phyloP scores from a whole-genome alignment of 2,329 filamentous ascomycete species.

The Scedosporium aurantiacum region DNA sequence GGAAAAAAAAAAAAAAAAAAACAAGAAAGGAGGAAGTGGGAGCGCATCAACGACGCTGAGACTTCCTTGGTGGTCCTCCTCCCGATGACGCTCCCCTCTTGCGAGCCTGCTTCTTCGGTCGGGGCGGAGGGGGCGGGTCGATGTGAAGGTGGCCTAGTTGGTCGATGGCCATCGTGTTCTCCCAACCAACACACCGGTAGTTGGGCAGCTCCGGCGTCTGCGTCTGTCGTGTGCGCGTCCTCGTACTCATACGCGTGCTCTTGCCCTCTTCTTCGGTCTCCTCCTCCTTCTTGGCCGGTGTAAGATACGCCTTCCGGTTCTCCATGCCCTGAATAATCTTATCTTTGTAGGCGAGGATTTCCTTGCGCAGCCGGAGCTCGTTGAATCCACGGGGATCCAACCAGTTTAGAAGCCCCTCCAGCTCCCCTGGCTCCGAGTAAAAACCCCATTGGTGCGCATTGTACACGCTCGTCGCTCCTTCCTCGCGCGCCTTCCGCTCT shows the following conservation, averaged over 20 bases:
- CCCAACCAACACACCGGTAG: constrained; percentile 42
- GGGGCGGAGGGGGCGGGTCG: constrained; percentile 39
- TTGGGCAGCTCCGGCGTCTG: constrained; percentile 23
- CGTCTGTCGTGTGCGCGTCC: constrained; percentile 31
- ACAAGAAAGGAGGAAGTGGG: neutral
- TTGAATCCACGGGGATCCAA: constrained; percentile 78
- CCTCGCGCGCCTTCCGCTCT: constrained; percentile 76
- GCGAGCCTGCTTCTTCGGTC: constrained; percentile 37
- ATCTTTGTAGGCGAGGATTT: constrained; percentile 65
- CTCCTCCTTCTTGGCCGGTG: constrained; percentile 26
- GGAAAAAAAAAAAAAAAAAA: neutral
- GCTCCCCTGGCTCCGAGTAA: constrained; percentile 66
- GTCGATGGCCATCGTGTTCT: constrained; percentile 46
- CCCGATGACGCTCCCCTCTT: constrained; percentile 33
- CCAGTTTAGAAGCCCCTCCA: constrained; percentile 77
- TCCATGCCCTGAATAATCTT: constrained; percentile 72
- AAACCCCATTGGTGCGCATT: constrained; percentile 83
- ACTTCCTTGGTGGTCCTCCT: constrained; percentile 15
- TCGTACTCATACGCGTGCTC: constrained; percentile 32
- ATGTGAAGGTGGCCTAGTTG: constrained; percentile 48
- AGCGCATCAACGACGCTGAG: constrained; percentile 10
- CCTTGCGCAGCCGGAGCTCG: constrained; percentile 79
- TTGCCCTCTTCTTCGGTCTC: constrained; percentile 26
- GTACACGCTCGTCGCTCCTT: constrained; percentile 68
- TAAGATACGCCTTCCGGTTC: constrained; percentile 63